Evolutionary conservation across 345 rosid genomes (phyloP).

Genomic region (Eucalyptus decipiens): DNA sequence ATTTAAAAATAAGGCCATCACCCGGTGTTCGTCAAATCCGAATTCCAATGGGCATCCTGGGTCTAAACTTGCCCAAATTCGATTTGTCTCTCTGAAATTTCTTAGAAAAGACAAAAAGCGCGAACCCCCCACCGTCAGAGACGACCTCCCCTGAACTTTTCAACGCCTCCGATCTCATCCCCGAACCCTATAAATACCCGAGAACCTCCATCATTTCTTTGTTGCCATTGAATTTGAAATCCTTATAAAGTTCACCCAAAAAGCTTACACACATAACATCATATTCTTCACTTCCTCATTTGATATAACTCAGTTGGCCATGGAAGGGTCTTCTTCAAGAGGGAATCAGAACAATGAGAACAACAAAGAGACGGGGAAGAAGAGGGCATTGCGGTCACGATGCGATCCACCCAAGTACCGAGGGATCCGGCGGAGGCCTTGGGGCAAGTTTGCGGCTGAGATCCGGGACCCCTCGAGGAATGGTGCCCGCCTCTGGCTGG

Average conservation of each 20-base stretch:
- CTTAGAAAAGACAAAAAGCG: neutral
- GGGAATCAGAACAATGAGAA: neutral
- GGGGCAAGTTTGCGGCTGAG: constrained; percentile 88
- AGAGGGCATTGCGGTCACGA: neutral
- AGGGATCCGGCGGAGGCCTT: constrained; percentile 66
- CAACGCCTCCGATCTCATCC: neutral
- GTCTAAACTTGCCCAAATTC: neutral
- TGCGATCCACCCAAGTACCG: constrained; percentile 30
- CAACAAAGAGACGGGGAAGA: neutral
- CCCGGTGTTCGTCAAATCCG: neutral
- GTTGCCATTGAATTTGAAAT: neutral
- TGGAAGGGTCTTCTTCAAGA: neutral
- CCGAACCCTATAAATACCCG: neutral
- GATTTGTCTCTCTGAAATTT: neutral
- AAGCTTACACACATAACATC: neutral
- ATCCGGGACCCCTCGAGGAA: constrained; percentile 71
- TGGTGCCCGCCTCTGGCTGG: constrained; percentile 68
- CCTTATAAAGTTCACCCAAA: neutral
- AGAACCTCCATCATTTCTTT: neutral
- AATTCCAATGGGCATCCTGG: neutral
- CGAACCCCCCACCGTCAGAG: neutral
- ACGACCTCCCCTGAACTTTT: neutral
- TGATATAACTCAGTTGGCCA: neutral
- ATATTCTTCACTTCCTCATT: neutral
- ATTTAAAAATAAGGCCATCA: neutral